Conservation (phyloP, 78 protist species). For the Capsaspora owczarzaki region DNA sequence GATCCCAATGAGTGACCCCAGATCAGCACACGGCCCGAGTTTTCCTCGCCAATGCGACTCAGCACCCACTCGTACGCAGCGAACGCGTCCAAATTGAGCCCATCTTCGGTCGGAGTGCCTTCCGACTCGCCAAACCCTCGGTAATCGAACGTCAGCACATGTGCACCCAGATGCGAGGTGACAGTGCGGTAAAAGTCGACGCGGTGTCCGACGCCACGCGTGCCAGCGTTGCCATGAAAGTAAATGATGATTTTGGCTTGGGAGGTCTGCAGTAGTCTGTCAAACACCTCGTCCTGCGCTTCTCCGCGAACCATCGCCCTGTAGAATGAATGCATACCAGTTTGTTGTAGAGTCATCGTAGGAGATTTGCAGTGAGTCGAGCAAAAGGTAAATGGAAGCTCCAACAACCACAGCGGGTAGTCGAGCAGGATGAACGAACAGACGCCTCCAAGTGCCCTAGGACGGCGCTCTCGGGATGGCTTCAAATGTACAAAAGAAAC, state of each 20-base stretch:
- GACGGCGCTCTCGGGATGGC: too few relatives aligned
- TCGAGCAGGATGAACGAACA: too few relatives aligned
- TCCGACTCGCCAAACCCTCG: conserved; percentile 6
- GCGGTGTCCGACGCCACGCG: background rate
- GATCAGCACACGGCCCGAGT: background rate
- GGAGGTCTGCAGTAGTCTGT: background rate
- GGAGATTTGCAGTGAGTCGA: too few relatives aligned
- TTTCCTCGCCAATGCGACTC: background rate
- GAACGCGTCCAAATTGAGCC: background rate
- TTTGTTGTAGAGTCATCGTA: too few relatives aligned
- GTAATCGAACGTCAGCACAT: background rate
- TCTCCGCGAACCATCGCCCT: background rate
- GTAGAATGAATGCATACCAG: too few relatives aligned
- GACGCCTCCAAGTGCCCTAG: too few relatives aligned
- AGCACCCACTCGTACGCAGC: background rate
- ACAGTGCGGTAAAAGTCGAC: background rate
- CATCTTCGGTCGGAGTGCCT: background rate
- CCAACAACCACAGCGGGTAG: too few relatives aligned
- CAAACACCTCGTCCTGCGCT: background rate
- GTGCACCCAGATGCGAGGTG: background rate
- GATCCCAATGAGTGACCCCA: conserved; percentile 17
- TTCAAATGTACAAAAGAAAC: too few relatives aligned
- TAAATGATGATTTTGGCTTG: background rate
- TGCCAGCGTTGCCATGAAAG: background rate
- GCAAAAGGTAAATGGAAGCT: too few relatives aligned